These are phyloP conservation scores for Calocybe gambosa DNA, from an alignment of 1,284 basidiomycete species.

Conservation along the genomic window DNA sequence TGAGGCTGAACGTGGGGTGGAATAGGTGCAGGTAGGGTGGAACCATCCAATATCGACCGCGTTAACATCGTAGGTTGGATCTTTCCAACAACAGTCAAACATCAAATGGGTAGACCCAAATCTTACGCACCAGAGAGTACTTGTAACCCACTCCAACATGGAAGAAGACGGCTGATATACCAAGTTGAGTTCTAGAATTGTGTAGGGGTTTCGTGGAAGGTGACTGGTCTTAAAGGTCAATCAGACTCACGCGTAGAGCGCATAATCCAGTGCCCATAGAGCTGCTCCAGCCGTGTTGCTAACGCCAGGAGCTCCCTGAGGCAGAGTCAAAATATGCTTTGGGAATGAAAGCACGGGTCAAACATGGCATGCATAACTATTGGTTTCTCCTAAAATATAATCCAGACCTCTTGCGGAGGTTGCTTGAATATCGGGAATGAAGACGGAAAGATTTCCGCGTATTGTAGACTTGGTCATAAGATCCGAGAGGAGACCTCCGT, in stretches of 20 bases:
- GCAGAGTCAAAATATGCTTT: not conserved
- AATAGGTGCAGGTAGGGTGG: slow-evolving; percentile 38
- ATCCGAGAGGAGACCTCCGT: slow-evolving; percentile 42
- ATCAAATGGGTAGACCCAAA: slow-evolving; percentile 34
- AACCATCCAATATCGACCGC: slow-evolving; percentile 46
- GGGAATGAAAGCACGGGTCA: slow-evolving; percentile 4
- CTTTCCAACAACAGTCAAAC: slow-evolving; percentile 23
- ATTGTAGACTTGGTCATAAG: slow-evolving; percentile 58
- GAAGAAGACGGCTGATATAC: slow-evolving; percentile 34
- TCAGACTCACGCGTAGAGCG: slow-evolving; percentile 41
- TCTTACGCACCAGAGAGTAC: slow-evolving; percentile 35
- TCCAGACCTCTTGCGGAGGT: slow-evolving; percentile 39
- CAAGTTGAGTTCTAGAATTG: slow-evolving; percentile 29
- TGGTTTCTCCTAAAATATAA: slow-evolving; percentile 59
- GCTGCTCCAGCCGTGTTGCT: slow-evolving; percentile 67
- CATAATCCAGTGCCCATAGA: slow-evolving; percentile 66
- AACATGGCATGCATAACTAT: slow-evolving; percentile 43
- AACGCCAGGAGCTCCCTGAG: slow-evolving; percentile 53
- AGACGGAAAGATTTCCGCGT: slow-evolving; percentile 48
- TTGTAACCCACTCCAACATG: slow-evolving; percentile 44
- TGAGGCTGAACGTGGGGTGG: slow-evolving; percentile 52
- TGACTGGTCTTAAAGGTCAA: slow-evolving; percentile 26
- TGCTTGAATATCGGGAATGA: slow-evolving; percentile 44
- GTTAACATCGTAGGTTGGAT: slow-evolving; percentile 53
- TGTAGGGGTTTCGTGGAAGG: not conserved